Percentiles rank a stretch among this genome's conserved stretches.
phyloP scores from a whole-genome alignment of 2,329 filamentous ascomycete species.

The Thielaviopsis musarum region DNA sequence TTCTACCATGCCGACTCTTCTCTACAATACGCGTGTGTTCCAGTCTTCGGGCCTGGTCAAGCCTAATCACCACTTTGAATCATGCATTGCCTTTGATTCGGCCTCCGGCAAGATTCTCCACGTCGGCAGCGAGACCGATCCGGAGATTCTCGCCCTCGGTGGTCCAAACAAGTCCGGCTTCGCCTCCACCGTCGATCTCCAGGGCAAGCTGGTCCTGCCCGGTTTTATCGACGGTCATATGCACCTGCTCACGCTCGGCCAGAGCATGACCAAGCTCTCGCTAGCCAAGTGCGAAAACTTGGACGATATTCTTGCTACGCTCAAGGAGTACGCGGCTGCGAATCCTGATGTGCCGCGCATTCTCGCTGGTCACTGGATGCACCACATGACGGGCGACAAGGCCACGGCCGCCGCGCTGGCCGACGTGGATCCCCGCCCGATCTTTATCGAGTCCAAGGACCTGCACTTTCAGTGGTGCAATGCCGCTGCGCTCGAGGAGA shows the following conservation, averaged over 20 bases:
- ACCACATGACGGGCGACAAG: conserved; percentile 28
- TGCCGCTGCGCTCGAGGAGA: conserved; percentile 30
- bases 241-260: conserved; percentile 37
- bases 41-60: conserved; percentile 10
- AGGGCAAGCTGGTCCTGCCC: conserved; percentile 27
- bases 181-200: conserved; percentile 18
- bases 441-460: conserved; percentile 40
- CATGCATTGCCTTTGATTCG: conserved; percentile 9
- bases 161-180: conserved; percentile 7
- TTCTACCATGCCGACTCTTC: conserved; percentile 9
- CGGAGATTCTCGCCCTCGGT: conserved; percentile 6
- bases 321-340: conserved; percentile 27
- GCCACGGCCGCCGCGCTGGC: conserved; percentile 30
- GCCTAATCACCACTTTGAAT: conserved; percentile 10
- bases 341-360: conserved; percentile 32
- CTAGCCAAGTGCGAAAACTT: conserved; percentile 31
- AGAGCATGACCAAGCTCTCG: conserved; percentile 33
- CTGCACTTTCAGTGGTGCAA: conserved; percentile 42
- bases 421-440: conserved; percentile 35
- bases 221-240: conserved; percentile 42
- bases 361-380: conserved; percentile 39
- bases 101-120: conserved; percentile 10
- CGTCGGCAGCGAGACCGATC: conserved; percentile 7
- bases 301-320: conserved; percentile 30
- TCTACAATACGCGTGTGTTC: conserved; percentile 15